Base-by-base conservation (phyloP, 768 basidiomycete genomes). In the Xerocomus potaroensis region DNA sequence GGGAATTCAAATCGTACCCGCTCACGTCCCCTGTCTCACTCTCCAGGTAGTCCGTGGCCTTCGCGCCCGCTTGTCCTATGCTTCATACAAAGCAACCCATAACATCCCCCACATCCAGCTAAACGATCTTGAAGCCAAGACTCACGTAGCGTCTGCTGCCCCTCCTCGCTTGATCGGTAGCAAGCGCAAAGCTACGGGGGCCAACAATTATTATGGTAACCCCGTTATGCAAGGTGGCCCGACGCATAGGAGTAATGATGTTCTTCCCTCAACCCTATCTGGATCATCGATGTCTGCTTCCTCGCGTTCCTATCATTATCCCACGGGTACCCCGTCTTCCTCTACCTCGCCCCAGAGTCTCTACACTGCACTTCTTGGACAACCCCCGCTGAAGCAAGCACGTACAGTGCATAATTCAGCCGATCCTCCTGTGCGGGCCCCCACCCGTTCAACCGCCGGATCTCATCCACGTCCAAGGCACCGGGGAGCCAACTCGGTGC, bases 11-110 rank as follows among this genome's bases (percentile, higher is more conserved):
- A 32, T 50, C 23, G 33, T 48, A 27, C 48, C 35, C 32, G 36
- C 67, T 66, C 19, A 67, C 55, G 9, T 53, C 54, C 65, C 58
- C 54, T 69, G 59, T 60, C 51, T 61, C 57, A 59, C 60, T 14
- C 41, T 50, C 48, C 71, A 91, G 89, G 80, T 91, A 26, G 87
- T 87, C 60, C 85, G 86, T 62, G 82, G 78, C 44, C 76, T 92
- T 47, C 81, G 90, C 51, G 77, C 88, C 57, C 83, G 88, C 55
- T 77, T 92, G 42, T 78, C 86, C 0, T 88, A 89, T 67, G 89
- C 89, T 19, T 83, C 84, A 2, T 90, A 85, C 76, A 91, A 91
- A 69, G 87, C 89, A 5, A 75, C 76, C 12, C 78, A 88, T 65
- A 85, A 88, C 63, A 68, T 87, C 45, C 71, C 83, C 9, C 78